Evolutionary conservation across 2,329 filamentous ascomycete genomes (phyloP).

Genomic region (Bisporella sp.): DNA sequence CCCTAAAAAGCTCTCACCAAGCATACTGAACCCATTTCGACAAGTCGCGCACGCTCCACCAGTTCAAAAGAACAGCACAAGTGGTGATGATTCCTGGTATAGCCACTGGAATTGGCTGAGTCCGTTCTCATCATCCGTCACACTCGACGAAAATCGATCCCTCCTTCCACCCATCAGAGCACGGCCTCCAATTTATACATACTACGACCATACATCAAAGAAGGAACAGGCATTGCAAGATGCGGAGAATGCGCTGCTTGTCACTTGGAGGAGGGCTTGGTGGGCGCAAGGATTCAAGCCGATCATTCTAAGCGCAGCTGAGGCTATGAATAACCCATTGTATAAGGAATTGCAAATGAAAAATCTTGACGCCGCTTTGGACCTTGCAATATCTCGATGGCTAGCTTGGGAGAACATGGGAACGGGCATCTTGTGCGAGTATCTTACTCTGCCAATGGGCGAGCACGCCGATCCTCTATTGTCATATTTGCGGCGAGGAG

Average conservation of each 20-base stretch:
- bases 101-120: constrained; percentile 85
- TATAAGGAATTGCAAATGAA: constrained; percentile 63
- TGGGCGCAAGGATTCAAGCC: constrained; percentile 91
- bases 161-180: constrained; percentile 70
- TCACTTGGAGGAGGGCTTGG: constrained; percentile 90
- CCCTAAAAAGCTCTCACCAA: constrained; percentile 29
- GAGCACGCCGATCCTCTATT: constrained; percentile 66
- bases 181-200: constrained; percentile 79
- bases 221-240: constrained; percentile 58
- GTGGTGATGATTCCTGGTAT: constrained; percentile 76
- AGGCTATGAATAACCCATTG: constrained; percentile 76
- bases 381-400: constrained; percentile 73
- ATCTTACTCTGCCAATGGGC: constrained; percentile 80
- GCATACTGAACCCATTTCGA: constrained; percentile 58
- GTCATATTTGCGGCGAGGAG: constrained; percentile 64
- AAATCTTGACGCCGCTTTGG: constrained; percentile 54
- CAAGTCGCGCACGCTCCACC: constrained; percentile 64
- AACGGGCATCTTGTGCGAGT: constrained; percentile 71
- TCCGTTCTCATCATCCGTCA: constrained; percentile 77
- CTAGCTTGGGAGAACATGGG: constrained; percentile 91
- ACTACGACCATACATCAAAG: constrained; percentile 65
- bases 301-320: constrained; percentile 68
- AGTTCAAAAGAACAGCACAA: constrained; percentile 70
- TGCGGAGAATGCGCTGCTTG: constrained; percentile 70
- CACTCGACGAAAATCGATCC: constrained; percentile 73